Evolutionary conservation across 176 grass and related monocot species (phyloP).

Genomic region (sorghum (Sorghum bicolor)): DNA sequence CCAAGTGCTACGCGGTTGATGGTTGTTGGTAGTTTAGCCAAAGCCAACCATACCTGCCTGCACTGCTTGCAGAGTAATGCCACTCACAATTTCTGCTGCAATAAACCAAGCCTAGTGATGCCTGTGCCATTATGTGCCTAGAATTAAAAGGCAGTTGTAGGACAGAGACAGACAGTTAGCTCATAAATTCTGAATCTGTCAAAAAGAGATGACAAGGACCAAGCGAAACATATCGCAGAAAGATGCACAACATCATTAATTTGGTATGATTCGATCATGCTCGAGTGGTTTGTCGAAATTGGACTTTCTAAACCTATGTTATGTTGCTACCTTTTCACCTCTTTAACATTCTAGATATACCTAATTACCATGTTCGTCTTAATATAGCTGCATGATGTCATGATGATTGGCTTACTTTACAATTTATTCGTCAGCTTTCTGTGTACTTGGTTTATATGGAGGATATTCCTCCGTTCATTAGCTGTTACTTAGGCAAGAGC

Average conservation of each 20-base stretch:
- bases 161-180: background rate
- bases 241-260: background rate
- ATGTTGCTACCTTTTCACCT: background rate
- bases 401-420: background rate
- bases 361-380: background rate
- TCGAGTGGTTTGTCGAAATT: background rate
- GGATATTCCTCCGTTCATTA: background rate
- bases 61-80: background rate
- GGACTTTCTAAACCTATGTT: background rate
- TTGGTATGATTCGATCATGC: background rate
- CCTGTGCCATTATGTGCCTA: background rate
- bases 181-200: background rate
- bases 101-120: constrained; percentile 2
- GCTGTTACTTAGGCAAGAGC: constrained; percentile 19
- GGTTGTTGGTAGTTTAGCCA: background rate
- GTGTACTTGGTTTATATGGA: background rate
- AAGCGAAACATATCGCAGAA: background rate
- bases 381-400: background rate
- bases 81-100: constrained; percentile 21
- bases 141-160: constrained; percentile 8
- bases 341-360: background rate
- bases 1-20: background rate
- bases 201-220: background rate
- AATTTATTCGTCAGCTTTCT: background rate
- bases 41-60: constrained; percentile 2